phyloP scores from a whole-genome alignment of 495 filamentous ascomycete species.

The Neurospora sp. region DNA sequence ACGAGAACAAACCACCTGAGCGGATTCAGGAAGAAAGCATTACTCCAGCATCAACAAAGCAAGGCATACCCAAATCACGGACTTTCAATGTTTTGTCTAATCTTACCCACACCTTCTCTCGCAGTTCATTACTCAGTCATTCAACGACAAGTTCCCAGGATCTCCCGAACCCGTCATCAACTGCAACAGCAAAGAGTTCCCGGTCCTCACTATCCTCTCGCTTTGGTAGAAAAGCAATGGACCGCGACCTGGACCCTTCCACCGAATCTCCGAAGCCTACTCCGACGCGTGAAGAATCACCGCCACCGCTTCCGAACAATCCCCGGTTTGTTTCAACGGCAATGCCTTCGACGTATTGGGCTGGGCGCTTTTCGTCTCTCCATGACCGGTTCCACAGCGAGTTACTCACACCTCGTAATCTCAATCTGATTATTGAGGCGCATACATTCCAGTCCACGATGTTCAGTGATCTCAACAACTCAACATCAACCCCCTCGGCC shows the following conservation, averaged over 20 bases:
- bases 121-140: conserved; percentile 11
- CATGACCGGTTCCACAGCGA: conserved; percentile 43
- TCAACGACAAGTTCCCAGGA: not conserved
- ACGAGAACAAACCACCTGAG: conserved; percentile 9
- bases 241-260: not conserved
- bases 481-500: not conserved
- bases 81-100: conserved; percentile 30
- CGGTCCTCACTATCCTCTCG: conserved; percentile 1
- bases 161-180: not conserved
- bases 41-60: not conserved
- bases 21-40: not conserved
- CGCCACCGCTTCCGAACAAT: conserved; percentile 2
- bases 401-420: conserved; percentile 21
- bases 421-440: conserved; percentile 18
- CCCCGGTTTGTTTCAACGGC: conserved; percentile 17
- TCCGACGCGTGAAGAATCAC: not conserved
- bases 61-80: conserved; percentile 23
- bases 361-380: conserved; percentile 45
- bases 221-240: conserved; percentile 1
- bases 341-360: conserved; percentile 38
- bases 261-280: not conserved
- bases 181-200: not conserved
- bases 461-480: conserved; percentile 4
- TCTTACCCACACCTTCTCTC: conserved; percentile 30
- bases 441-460: conserved; percentile 13